Conservation (phyloP, 2,329 filamentous ascomycete species). For the Truncatella angustata region DNA sequence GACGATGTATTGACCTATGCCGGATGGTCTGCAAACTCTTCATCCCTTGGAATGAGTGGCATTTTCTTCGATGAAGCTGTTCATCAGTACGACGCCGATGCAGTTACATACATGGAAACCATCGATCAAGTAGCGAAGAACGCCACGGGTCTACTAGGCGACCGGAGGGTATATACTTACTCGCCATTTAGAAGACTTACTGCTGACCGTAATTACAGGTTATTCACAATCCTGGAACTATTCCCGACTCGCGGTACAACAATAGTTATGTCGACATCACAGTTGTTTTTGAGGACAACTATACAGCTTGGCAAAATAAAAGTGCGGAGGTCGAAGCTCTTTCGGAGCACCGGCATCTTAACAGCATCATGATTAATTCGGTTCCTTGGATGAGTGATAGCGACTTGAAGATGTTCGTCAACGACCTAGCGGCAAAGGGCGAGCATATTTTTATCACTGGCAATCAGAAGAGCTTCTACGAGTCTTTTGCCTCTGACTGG, state of each 20-base stretch:
- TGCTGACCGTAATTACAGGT: no score
- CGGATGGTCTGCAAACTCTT: constrained; percentile 1
- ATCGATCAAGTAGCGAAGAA: not conserved
- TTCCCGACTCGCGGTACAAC: not conserved
- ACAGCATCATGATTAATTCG: constrained; percentile 5
- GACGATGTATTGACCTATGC: not conserved
- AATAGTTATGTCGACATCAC: not conserved
- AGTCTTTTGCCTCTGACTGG: constrained; percentile 3
- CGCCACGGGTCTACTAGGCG: not conserved
- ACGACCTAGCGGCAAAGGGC: not conserved
- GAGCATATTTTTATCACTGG: constrained; percentile 1
- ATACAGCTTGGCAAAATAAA: not conserved
- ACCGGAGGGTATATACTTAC: not conserved
- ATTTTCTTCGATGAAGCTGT: constrained; percentile 2
- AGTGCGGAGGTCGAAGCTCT: not conserved
- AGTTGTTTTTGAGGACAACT: constrained; percentile 1
- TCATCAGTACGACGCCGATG: not conserved
- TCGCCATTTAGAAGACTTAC: no score
- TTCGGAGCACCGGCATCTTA: not conserved
- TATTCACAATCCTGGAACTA: not conserved
- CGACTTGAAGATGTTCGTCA: not conserved
- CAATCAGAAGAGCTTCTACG: not conserved
- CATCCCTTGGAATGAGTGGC: not conserved
- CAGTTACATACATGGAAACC: not conserved
- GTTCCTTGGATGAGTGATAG: not conserved